A percentile compares a stretch with the other conserved stretches of the same genome.
Evolutionary conservation across 2,329 filamentous ascomycete genomes (phyloP).

Genomic region (Didymella pomorum): DNA sequence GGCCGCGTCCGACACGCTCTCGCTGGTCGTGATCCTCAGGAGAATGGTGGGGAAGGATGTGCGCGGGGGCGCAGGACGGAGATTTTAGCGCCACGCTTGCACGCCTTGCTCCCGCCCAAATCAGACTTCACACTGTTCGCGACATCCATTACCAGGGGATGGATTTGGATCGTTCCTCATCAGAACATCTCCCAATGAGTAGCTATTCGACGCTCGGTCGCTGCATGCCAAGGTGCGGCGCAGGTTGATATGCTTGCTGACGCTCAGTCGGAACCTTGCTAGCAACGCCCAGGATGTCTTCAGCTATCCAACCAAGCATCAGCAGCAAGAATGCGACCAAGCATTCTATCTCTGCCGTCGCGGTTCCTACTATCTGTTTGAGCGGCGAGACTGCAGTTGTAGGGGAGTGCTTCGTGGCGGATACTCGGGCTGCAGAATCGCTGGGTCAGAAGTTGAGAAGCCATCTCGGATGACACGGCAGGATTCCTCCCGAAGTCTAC

Average conservation of each 20-base stretch:
- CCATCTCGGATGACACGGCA: background rate
- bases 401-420: background rate
- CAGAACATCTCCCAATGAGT: background rate
- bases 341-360: background rate
- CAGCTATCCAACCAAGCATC: background rate
- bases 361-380: background rate
- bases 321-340: background rate
- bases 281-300: background rate
- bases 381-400: background rate
- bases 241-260: background rate
- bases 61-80: too few species aligned
- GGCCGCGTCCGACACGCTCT: background rate
- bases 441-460: background rate
- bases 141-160: background rate
- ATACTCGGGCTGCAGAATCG: background rate
- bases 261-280: background rate
- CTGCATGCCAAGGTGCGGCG: background rate
- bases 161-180: background rate
- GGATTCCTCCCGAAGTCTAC: background rate
- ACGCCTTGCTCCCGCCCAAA: background rate
- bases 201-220: background rate
- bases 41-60: too few species aligned
- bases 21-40: background rate
- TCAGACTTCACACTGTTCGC: background rate
- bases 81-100: background rate